Percentiles rank a stretch among this genome's conserved stretches.
Conservation (phyloP, 2,329 filamentous ascomycete species). For the Grosmannia serpens region DNA sequence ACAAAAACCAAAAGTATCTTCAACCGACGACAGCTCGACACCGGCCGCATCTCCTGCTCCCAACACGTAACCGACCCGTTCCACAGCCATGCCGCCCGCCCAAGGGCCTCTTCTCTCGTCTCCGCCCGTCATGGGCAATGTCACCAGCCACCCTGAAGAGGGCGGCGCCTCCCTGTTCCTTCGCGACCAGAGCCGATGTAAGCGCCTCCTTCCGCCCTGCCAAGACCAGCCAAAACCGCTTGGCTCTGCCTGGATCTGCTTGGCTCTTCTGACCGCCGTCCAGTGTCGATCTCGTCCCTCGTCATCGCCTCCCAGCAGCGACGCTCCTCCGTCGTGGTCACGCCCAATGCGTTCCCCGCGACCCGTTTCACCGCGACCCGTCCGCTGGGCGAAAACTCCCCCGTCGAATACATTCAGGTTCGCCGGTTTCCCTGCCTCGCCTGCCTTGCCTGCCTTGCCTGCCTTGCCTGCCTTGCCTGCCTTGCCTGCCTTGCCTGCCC, state of each 20-base stretch:
- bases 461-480: neutral
- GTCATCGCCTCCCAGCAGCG: slow-evolving; percentile 69
- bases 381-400: slow-evolving; percentile 58
- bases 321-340: slow-evolving; percentile 64
- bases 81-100: slow-evolving; percentile 4
- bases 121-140: slow-evolving; percentile 65
- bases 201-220: slow-evolving; percentile 18
- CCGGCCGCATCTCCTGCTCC: neutral
- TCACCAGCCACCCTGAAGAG: slow-evolving; percentile 81
- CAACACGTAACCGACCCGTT: neutral
- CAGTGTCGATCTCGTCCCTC: slow-evolving; percentile 81
- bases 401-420: slow-evolving; percentile 89
- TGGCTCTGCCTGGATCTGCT: neutral
- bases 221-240: too few species aligned
- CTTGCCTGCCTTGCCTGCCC: neutral
- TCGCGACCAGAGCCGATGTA: slow-evolving; percentile 86
- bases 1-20: neutral
- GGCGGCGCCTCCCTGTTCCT: slow-evolving; percentile 68
- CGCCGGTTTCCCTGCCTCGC: slow-evolving; percentile 10
- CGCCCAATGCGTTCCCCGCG: slow-evolving; percentile 81
- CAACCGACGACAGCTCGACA: neutral
- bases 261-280: slow-evolving; percentile 15
- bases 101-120: neutral
- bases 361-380: slow-evolving; percentile 63
- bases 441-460: neutral